A percentile compares a stretch with the other conserved stretches of the same genome.
These are phyloP conservation scores for Dioszegia aurantiaca DNA, from an alignment of 768 basidiomycete species.

Conservation along the genomic window DNA sequence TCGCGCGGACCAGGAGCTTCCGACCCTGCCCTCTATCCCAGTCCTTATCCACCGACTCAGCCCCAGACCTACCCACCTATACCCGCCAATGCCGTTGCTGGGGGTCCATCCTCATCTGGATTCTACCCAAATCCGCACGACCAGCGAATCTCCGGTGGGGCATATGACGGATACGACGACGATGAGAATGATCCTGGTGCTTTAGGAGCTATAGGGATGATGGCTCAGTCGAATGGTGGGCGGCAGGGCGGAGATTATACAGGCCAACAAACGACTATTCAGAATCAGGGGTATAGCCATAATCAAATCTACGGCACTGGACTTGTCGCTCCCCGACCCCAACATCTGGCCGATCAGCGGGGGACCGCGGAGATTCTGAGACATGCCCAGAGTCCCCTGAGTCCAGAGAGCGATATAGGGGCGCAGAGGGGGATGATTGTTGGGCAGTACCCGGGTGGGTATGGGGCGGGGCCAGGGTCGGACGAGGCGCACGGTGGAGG, in stretches of 20 bases:
- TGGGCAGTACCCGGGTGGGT: not conserved
- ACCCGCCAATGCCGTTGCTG: not conserved
- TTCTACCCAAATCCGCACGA: constrained; percentile 24
- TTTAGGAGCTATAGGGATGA: constrained; percentile 24
- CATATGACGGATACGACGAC: constrained; percentile 41
- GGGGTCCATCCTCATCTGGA: constrained; percentile 14
- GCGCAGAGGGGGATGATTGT: constrained; percentile 4
- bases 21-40: constrained; percentile 10
- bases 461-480: not conserved
- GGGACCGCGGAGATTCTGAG: constrained; percentile 16
- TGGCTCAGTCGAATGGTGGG: constrained; percentile 13
- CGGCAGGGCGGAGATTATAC: constrained; percentile 33
- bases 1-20: not conserved
- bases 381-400: constrained; percentile 15
- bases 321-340: constrained; percentile 13
- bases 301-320: constrained; percentile 11
- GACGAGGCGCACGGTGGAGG: not conserved
- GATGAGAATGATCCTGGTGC: constrained; percentile 26
- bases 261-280: constrained; percentile 5
- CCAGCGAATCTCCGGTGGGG: constrained; percentile 18
- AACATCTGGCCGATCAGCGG: constrained; percentile 23
- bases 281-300: constrained; percentile 18
- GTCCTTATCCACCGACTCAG: constrained; percentile 9
- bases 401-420: constrained; percentile 1
- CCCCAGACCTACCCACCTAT: constrained; percentile 9